phyloP scores from a whole-genome alignment of 139 green algal species.

The Nannochloris sp. region DNA sequence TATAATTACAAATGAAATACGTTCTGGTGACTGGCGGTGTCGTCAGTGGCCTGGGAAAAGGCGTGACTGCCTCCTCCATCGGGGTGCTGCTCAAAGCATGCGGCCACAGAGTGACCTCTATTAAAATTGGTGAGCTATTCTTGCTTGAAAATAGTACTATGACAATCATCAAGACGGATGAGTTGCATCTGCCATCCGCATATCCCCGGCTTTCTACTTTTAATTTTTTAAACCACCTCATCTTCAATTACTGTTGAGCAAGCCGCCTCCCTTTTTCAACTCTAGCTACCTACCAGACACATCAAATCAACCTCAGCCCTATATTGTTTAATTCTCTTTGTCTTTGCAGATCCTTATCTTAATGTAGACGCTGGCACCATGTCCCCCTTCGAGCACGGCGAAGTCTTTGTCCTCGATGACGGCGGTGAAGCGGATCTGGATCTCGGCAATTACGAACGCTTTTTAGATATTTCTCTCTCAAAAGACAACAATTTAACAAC shows the following conservation, averaged over 20 bases:
- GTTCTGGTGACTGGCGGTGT: slow-evolving; percentile 95
- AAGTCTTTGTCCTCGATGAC: slow-evolving; percentile 99
- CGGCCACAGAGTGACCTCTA: slow-evolving; percentile 85
- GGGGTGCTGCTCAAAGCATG: slow-evolving; percentile 93
- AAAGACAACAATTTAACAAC: slow-evolving; percentile 98
- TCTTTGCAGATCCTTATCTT: slow-evolving; percentile 90
- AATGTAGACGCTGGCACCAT: slow-evolving; percentile 99
- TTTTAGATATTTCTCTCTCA: slow-evolving; percentile 92
- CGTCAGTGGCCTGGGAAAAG: slow-evolving; percentile 93
- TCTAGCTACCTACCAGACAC: not conserved
- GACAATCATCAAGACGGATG: too few relatives aligned
- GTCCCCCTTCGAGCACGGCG: slow-evolving; percentile 98
- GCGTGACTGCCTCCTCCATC: slow-evolving; percentile 90
- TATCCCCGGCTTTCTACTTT: too few relatives aligned
- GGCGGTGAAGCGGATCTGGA: slow-evolving; percentile 96
- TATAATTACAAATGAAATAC: slow-evolving; percentile 99
- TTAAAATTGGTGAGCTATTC: slow-evolving; percentile 86
- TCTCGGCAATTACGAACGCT: slow-evolving; percentile 99
- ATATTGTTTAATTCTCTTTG: slow-evolving; percentile 4
- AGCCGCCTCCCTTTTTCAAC: too few relatives aligned
- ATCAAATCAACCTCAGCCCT: too few relatives aligned
- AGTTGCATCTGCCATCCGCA: too few relatives aligned
- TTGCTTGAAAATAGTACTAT: too few relatives aligned
- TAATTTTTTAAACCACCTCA: too few relatives aligned
- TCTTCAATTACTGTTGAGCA: too few relatives aligned